Evolutionary conservation across 2,329 filamentous ascomycete genomes (phyloP), one percentile per base, ranked within the genome.

Genomic region (Microsporum audouinii): DNA sequence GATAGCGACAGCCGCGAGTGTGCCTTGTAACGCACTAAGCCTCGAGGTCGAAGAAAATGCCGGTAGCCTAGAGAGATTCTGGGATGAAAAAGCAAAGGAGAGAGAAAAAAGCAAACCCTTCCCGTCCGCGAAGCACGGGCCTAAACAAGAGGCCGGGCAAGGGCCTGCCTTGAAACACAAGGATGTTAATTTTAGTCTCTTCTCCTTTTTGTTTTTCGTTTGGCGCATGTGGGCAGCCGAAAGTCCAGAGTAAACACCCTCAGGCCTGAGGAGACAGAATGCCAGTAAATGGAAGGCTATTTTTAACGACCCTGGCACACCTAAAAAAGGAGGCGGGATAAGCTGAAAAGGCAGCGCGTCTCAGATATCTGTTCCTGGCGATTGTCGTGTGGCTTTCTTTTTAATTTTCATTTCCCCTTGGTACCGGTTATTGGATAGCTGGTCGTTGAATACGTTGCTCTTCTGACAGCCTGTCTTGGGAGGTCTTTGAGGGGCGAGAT

Each of bases 101-200:
- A 41, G n/a, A 33, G 53, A 33, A 57, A 57, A 57, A 57, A 57
- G 55, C 55, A 57, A 57, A 27, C 38, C 55, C 14, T 39, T 57
- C 55, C 55, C 55, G 55, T 39, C 34, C 38, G 55, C 33, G 12
- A 57, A 57, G 55, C 55, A 57, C 55, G 55, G 55, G 55, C 55
- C 55, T 57, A 33, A 41, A 41, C 55, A 23, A 57, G 38, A 57
- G 55, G 38, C 38, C 34, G 12, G 38, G 55, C 55, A 57, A 41
- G 55, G 53, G 55, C 33, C 34, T 41, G 55, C n/a, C 33, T 57
- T 57, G 55, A 57, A 57, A 41, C 55, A 31, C 33, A 41, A 39
- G 38, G 33, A 57, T 57, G 55, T 27, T 33, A 33, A 53, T 53
- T 53, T 53, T 53, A 53, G 49, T 47, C 5, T 47, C 17, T 34